Base-by-base conservation (phyloP, 768 basidiomycete species). In the Auricularia sp. region DNA sequence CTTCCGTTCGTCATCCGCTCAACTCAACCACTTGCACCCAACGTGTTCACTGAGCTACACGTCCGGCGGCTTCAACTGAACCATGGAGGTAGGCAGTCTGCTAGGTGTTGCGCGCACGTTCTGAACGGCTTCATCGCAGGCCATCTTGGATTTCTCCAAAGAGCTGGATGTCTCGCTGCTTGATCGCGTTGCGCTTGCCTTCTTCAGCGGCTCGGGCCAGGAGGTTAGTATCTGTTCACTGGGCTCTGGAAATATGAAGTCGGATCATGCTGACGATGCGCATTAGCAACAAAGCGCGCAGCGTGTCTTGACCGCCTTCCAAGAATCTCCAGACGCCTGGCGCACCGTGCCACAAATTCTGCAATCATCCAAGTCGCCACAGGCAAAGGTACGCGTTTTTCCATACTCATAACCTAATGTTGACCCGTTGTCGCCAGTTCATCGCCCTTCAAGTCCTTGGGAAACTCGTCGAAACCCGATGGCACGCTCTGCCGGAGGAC, bases 391-490 rank as follows among this genome's bases (percentile, higher is more conserved):
- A 35, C 63, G 65, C 66, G 6, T 60, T 21, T 36, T 53, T 54
- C 39, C 21, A 34, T 35, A 11, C 51, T 39, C 7, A 21, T 61
- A 12, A 14, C 56, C 43, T 53, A 61, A 60, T 56, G 21, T 29
- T 39, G 33, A 53, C 61, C 12, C 14, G 47, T 36, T 67, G 42
- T 67, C 43, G 65, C 36, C 65, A 98, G 95, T 98, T 92, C 76
- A 93, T 99, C 73, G 96, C 93, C 51, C 80, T 98, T 62, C 95
- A 98, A 77, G 96, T 99, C 73, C 80, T 99, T 42, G 97, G 98
- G 77, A 98, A 89, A 77, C 81, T 99, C 66, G 93, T 99, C 74
- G 85, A 81, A 66, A 97, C 93, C 53, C 83, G 93, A 69, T 99
- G 97, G 97, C 95, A 93, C 78, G 90, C 93, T 39, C 78, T 99